Evolutionary conservation across 805 yeast genomes (phyloP), one percentile per base, ranked within the genome.

Genomic region (Saturnispora zaruensis): DNA sequence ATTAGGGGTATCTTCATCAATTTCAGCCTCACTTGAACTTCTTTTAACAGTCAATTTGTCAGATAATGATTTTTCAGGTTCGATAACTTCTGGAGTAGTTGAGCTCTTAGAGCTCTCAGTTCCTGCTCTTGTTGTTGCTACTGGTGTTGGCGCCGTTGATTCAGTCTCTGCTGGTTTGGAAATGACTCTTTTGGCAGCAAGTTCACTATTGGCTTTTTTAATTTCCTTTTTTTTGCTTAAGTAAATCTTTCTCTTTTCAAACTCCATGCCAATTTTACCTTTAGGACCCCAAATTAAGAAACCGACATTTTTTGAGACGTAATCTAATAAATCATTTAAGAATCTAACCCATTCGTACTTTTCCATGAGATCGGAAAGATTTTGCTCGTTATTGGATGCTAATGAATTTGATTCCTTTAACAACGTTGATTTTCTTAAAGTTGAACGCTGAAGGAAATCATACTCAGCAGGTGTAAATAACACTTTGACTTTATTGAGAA

Each of bases 271-370:
- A n/a, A 65, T 51, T 45, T 61, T 65, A 41, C 69, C 68, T 47
- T 59, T 64, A 26, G 68, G 67, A 13, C 91, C 93, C 84, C 87
- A 84, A 8, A 85, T 73, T 26, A 85, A 69, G 49, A 79, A 73
- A 3, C 87, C 85, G 69, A 84, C 77, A 62, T 84, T 85, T 59
- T 82, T 85, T 46, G 82, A 74, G 21, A 86, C 82, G 59, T 86
- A 90, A 41, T 84, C 93, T 51, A 85, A 75, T 45, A 93, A 63
- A 53, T 86, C 93, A 57, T 81, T 82, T 55, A 91, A 72, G 61
- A 90, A 91, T 51, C 79, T 77, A 53, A 84, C 75, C 96, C 97
- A 91, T 57, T 83, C 90, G 65, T 88, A 91, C 54, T 79, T 82
- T 55, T 80, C 82, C 56, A 81, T 71, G 43, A 91, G 70, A 20